Percentiles rank a stretch among this genome's conserved stretches.
phyloP scores from a whole-genome alignment of 2,329 filamentous ascomycete genomes.

The Leptographium procerum region DNA sequence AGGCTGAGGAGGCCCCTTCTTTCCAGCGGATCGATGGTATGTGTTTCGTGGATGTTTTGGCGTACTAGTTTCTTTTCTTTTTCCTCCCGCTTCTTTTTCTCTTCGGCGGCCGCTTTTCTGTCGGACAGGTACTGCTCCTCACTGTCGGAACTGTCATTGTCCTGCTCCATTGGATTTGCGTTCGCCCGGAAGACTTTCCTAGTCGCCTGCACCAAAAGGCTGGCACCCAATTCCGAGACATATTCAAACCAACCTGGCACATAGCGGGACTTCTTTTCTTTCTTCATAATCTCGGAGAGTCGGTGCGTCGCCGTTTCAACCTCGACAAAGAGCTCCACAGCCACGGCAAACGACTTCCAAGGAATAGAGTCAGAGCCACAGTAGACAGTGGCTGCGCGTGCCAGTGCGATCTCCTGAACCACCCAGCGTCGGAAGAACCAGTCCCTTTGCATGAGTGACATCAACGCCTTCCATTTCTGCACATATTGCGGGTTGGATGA shows the following conservation, averaged over 20 bases:
- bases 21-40: neutral
- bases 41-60: neutral
- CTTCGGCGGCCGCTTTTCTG: too few relatives aligned
- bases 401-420: constrained; percentile 7
- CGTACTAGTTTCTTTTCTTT: neutral
- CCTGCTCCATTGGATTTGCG: neutral
- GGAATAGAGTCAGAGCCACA: neutral
- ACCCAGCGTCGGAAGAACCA: constrained; percentile 8
- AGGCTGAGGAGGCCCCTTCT: neutral
- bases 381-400: constrained; percentile 5
- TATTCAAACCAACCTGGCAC: neutral
- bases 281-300: neutral
- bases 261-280: neutral
- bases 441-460: neutral
- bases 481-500: neutral
- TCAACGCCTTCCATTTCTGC: constrained; percentile 5
- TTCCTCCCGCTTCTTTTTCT: neutral
- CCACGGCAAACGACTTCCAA: neutral
- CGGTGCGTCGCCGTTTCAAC: neutral
- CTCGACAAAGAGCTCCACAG: neutral
- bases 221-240: neutral
- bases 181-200: neutral
- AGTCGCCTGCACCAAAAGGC: neutral
- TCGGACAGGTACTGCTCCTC: neutral
- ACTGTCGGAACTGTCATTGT: neutral